Evolutionary conservation across 805 yeast species (phyloP).

Genomic region (Pichia membranifaciens): DNA sequence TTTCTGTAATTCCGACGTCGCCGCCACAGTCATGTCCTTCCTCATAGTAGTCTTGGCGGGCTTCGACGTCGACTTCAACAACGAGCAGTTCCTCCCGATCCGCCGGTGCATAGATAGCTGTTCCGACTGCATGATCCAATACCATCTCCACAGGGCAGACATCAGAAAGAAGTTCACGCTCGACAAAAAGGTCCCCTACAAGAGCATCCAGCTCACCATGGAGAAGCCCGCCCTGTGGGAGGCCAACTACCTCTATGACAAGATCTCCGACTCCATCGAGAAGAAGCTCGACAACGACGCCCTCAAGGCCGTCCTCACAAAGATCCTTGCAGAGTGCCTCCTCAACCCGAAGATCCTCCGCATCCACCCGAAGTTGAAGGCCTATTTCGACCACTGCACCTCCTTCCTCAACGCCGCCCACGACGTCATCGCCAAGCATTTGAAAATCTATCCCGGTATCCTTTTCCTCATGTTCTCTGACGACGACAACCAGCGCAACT

Average conservation of each 20-base stretch:
- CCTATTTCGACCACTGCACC: slow-evolving; percentile 34
- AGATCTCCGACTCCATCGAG: slow-evolving; percentile 16
- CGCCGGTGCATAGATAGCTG: slow-evolving; percentile 40
- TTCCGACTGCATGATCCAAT: slow-evolving; percentile 46
- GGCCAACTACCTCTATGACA: slow-evolving; percentile 16
- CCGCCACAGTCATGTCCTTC: slow-evolving; percentile 12
- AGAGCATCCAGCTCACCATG: slow-evolving; percentile 20
- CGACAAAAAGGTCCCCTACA: slow-evolving; percentile 35
- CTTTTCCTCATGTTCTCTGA: slow-evolving; percentile 55
- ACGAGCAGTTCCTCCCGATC: slow-evolving; percentile 17
- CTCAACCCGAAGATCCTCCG: slow-evolving; percentile 48
- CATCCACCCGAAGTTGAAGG: slow-evolving; percentile 30
- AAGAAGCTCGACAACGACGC: slow-evolving; percentile 17
- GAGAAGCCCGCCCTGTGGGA: slow-evolving; percentile 25
- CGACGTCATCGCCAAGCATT: slow-evolving; percentile 17
- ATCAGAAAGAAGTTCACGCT: slow-evolving; percentile 47
- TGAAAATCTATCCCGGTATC: slow-evolving; percentile 40
- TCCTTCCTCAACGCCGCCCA: slow-evolving; percentile 17
- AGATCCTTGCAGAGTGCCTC: slow-evolving; percentile 42
- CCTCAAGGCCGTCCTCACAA: slow-evolving; percentile 20
- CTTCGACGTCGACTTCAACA: slow-evolving; percentile 28
- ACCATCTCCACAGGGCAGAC: slow-evolving; percentile 47
- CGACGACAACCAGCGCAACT: slow-evolving; percentile 34
- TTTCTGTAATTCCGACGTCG: slow-evolving; percentile 11
- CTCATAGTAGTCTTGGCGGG: slow-evolving; percentile 15